Percentiles rank a stretch among this genome's conserved stretches.
These are phyloP conservation scores for Chlorella sp. DNA, from an alignment of 139 green algal species.

Conservation along the genomic window DNA sequence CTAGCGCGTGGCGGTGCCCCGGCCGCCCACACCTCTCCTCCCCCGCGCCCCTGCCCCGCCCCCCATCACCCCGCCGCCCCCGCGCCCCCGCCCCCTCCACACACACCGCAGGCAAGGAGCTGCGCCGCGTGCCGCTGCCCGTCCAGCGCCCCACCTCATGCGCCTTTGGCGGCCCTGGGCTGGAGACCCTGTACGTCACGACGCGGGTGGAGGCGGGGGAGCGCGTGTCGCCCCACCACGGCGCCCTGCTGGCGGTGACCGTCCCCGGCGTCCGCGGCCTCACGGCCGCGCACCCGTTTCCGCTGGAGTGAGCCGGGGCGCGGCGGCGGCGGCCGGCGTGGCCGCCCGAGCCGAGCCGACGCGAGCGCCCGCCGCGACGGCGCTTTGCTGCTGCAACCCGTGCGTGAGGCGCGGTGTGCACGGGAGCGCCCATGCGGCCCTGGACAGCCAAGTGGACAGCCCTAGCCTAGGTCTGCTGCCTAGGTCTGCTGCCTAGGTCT, in stretches of 20 bases:
- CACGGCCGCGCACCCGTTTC: neutral
- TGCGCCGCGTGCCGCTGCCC: conserved; percentile 45
- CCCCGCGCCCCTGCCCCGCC: neutral
- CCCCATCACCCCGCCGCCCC: neutral
- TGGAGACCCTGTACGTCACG: conserved; percentile 58
- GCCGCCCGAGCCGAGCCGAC: too few relatives aligned
- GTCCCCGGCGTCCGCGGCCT: conserved; percentile 42
- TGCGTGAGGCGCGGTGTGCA: too few relatives aligned
- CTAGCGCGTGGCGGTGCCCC: too few relatives aligned
- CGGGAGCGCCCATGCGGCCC: too few relatives aligned
- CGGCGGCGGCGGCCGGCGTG: too few relatives aligned
- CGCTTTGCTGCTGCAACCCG: too few relatives aligned
- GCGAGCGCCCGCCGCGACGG: too few relatives aligned
- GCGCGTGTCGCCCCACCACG: conserved; percentile 37
- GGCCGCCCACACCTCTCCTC: neutral
- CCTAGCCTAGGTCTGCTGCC: too few relatives aligned
- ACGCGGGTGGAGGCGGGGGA: conserved; percentile 48
- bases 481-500: too few relatives aligned
- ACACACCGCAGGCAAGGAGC: conserved; percentile 42
- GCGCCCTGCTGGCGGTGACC: conserved; percentile 39
- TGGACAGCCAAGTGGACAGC: too few relatives aligned
- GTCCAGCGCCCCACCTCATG: conserved; percentile 50
- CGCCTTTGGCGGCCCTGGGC: conserved; percentile 47
- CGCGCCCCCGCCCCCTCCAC: neutral
- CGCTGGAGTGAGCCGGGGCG: too few relatives aligned